Percentiles rank a stretch among this genome's conserved stretches.
Evolutionary conservation across 1,139 yeast genomes (phyloP).

Genomic region (Blastobotrys illinoisensis): DNA sequence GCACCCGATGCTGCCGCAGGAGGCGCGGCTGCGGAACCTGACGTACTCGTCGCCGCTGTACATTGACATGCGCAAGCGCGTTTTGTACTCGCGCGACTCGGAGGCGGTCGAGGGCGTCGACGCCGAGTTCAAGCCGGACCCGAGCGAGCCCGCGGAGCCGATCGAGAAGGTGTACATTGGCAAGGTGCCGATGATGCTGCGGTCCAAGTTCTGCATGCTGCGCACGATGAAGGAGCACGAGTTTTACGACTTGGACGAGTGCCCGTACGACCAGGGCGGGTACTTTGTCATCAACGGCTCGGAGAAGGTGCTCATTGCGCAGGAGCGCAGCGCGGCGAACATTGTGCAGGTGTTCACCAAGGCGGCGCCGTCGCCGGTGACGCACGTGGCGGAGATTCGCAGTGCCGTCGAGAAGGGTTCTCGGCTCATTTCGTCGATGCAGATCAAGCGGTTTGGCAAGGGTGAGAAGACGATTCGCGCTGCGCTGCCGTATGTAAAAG

Average conservation of each 20-base stretch:
- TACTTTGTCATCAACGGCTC: conserved; percentile 97
- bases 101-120: conserved; percentile 38
- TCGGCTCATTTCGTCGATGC: conserved; percentile 87
- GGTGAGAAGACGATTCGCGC: conserved; percentile 87
- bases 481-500: conserved; percentile 90
- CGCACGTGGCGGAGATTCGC: conserved; percentile 94
- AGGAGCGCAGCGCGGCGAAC: conserved; percentile 96
- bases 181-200: conserved; percentile 94
- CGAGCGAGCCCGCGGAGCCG: conserved; percentile 53
- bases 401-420: conserved; percentile 97
- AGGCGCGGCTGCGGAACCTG: conserved; percentile 90
- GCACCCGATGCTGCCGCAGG: conserved; percentile 98
- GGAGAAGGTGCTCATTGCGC: conserved; percentile 96
- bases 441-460: conserved; percentile 84
- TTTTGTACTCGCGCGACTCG: conserved; percentile 75
- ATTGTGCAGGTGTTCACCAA: conserved; percentile 97
- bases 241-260: conserved; percentile 89
- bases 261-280: conserved; percentile 99
- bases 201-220: conserved; percentile 93
- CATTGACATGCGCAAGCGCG: conserved; percentile 91
- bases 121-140: conserved; percentile 60
- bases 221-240: conserved; percentile 92
- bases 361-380: conserved; percentile 94
- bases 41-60: conserved; percentile 95
- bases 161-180: conserved; percentile 82